Evolutionary conservation across 306 rosid species (phyloP).

Genomic region (Alnus glutinosa): DNA sequence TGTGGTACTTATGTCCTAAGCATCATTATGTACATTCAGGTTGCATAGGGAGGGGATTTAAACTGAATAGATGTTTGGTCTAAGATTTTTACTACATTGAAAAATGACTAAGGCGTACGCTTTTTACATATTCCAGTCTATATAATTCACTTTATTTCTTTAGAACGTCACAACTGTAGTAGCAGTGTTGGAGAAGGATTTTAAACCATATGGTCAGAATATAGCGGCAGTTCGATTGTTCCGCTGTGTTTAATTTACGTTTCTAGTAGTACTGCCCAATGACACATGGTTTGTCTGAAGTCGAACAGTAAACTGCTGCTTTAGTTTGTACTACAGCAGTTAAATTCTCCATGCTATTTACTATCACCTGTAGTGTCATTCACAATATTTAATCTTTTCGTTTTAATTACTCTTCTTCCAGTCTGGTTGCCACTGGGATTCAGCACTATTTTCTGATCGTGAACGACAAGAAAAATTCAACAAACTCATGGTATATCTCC

Average conservation of each 20-base stretch:
- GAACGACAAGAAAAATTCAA: slow-evolving; percentile 98
- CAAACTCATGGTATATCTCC: slow-evolving; percentile 89
- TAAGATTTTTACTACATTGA: background rate
- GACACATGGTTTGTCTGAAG: background rate
- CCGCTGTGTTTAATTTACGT: background rate
- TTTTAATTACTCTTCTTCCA: slow-evolving; percentile 31
- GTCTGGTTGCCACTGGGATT: slow-evolving; percentile 89
- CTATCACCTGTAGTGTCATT: slow-evolving; percentile 19
- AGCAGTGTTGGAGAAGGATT: background rate
- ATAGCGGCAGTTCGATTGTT: background rate
- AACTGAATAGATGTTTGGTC: slow-evolving; percentile 7
- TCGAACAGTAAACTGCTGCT: slow-evolving; percentile 17
- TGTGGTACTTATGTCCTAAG: background rate
- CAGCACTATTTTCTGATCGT: slow-evolving; percentile 61
- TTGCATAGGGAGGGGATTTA: background rate
- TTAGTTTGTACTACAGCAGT: background rate
- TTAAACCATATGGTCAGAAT: background rate
- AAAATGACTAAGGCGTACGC: background rate
- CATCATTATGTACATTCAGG: background rate
- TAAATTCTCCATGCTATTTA: background rate
- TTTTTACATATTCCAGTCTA: background rate
- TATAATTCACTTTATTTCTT: background rate
- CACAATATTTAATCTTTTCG: slow-evolving; percentile 12
- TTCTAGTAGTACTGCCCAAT: slow-evolving; percentile 10
- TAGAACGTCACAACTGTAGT: background rate